Base-by-base conservation (phyloP, 2,329 filamentous ascomycete genomes). In the Chalara sp. region DNA sequence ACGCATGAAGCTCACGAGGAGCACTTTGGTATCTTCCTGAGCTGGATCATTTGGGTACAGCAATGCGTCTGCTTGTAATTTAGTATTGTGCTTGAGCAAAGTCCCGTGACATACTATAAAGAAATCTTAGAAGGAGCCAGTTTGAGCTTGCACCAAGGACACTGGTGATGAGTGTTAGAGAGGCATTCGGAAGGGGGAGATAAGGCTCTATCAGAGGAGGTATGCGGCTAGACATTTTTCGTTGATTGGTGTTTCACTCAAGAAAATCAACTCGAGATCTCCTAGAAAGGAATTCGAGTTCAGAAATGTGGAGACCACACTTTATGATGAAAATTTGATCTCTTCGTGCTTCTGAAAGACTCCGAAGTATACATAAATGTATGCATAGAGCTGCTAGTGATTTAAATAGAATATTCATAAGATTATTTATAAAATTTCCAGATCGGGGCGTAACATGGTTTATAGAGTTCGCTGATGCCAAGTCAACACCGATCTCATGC, bases 1-100 rank as follows among this genome's bases (percentile, higher is more conserved):
- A 53, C 88, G 78, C 68, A 95, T 71, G 69, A 93, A 96, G 70
- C 87, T 95, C 52, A 93, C 82, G 3, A 96, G 73, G 3, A 96
- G 74, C 1, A 96, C 78, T 46, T 72, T 76, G 30, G 67, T 69
- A 42, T 70, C 69, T 8, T 64, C 63, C 11, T 53, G 55, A 29
- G 56, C 56, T 33, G 61, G 61, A 3, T 58, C 63, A 60, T 69
- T 62, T 32, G 63, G 53, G 35, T 41, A 50, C 43, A 49, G 21
- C 46, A 58, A 46, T 47, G 45, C 13, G 53, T 37, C 35, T 37
- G 35, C n/a, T 37, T 37, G 8, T 10, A 8, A 10, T 37, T 37
- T n/a, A 37, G 35, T 37, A 37, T n/a, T 37, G 35, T 7, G n/a
- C 5, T 28, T 32, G n/a, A 21, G 42, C 30, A 37, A 13, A n/a